These are phyloP conservation scores for Nakaseomyces uthaithaninus DNA, from an alignment of 1,139 yeast genomes.

Conservation along the genomic window DNA sequence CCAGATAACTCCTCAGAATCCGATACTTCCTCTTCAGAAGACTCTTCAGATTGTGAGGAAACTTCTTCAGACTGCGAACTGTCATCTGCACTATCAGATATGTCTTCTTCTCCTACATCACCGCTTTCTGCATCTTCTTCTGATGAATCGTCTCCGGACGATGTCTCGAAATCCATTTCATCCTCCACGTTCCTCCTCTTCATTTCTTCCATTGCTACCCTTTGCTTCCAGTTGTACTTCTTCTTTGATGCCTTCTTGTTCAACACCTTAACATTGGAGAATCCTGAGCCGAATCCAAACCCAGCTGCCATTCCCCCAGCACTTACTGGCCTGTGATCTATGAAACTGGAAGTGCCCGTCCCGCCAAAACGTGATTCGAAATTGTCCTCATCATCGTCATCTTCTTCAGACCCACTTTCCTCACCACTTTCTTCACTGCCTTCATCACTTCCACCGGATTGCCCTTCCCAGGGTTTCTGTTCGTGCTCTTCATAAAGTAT, in stretches of 20 bases:
- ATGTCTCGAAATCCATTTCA: slow-evolving; percentile 38
- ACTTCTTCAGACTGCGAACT: background rate
- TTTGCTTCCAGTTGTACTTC: slow-evolving; percentile 51
- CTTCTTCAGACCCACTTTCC: slow-evolving; percentile 12
- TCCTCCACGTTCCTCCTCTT: slow-evolving; percentile 36
- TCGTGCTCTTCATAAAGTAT: slow-evolving; percentile 64
- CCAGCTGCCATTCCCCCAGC: slow-evolving; percentile 48
- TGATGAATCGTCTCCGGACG: slow-evolving; percentile 29
- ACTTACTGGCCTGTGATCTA: slow-evolving; percentile 63
- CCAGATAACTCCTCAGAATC: slow-evolving; percentile 15
- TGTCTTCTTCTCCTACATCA: slow-evolving; percentile 34
- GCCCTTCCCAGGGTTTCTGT: slow-evolving; percentile 49
- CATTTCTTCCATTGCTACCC: slow-evolving; percentile 42
- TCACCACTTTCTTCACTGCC: slow-evolving; percentile 18
- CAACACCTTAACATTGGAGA: slow-evolving; percentile 41
- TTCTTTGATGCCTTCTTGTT: slow-evolving; percentile 41
- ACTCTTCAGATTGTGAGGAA: background rate
- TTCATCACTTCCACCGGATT: slow-evolving; percentile 33
- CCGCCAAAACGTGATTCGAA: slow-evolving; percentile 30
- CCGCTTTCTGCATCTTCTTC: slow-evolving; percentile 24
- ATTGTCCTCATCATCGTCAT: slow-evolving; percentile 27
- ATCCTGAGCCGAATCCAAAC: slow-evolving; percentile 68
- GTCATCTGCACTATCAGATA: slow-evolving; percentile 13
- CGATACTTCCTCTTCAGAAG: background rate
- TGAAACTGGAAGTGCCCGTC: slow-evolving; percentile 34